Evolutionary conservation across 75 land plant species (phyloP).

Genomic region (Sequoia sempervirens): DNA sequence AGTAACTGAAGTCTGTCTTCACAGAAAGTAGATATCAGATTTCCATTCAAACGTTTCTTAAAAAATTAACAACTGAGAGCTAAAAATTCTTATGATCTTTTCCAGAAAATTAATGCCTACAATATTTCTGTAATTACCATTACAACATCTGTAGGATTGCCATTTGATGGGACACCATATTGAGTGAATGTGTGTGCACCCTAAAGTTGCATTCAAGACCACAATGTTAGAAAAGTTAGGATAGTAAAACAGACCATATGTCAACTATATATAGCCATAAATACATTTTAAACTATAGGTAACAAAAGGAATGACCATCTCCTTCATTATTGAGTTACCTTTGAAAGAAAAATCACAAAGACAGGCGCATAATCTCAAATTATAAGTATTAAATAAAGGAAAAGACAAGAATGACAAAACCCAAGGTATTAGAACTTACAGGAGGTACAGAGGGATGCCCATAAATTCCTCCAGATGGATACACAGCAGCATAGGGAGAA

Average conservation of each 20-base stretch:
- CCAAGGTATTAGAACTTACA: conserved; percentile 12
- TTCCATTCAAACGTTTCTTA: background rate
- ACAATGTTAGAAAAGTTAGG: background rate
- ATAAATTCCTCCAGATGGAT: conserved; percentile 76
- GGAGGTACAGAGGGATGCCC: conserved; percentile 58
- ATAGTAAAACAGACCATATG: background rate
- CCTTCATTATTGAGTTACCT: background rate
- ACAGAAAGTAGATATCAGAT: background rate
- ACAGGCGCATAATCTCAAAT: background rate
- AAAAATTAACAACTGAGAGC: background rate
- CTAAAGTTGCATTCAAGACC: background rate
- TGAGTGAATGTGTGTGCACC: background rate
- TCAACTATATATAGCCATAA: background rate
- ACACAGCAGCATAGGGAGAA: conserved; percentile 67
- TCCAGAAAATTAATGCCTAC: background rate
- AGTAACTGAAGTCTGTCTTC: conserved; percentile 14
- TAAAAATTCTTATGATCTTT: background rate
- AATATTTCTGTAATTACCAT: conserved; percentile 1
- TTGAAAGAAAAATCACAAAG: background rate
- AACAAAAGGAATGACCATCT: background rate
- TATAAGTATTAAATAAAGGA: background rate
- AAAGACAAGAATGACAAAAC: background rate
- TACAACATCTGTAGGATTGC: background rate
- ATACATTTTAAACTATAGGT: background rate
- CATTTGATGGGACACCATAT: background rate